Base-by-base conservation (phyloP, 176 grass and related monocot species). In the Raddia distichophylla region DNA sequence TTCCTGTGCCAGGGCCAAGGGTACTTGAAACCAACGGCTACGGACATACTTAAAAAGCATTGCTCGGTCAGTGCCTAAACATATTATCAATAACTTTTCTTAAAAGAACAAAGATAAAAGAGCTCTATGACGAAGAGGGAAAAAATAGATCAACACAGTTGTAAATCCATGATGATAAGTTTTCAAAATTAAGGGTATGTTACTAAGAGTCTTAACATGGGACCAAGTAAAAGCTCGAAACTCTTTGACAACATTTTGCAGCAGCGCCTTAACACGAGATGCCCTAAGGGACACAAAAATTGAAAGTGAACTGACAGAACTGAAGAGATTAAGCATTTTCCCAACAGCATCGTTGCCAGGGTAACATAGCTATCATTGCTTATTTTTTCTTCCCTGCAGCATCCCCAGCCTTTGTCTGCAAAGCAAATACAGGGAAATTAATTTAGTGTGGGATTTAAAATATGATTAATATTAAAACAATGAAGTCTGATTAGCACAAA, bases 341-440 rank as follows among this genome's bases (percentile, higher is more conserved):
- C 27, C 27, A 0, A 27, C 27, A 27, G 27, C 27, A 27, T 27
- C 27, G 27, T 27, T 27, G 52, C 44, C 17, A 64, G n/a, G 43
- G 43, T 15, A 54, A 54, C 33, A 52, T 0, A n/a, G 53, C 14
- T 6, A 62, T 76, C 9, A 33, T 66, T 59, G 53, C 74, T 94
- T 60, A 94, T 73, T 94, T 94, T 83, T 97, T 94, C 88, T 97
- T 97, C 3, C 83, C 89, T 48, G 72, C 95, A 35, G 72, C 95
- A 35, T 97, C 95, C 11, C 87, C 91, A 17, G 95, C 95, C 90
- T 97, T 97, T 45, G 95, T 92, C 95, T 97, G 90, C 42, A 85
- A 6, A 82, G 66, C 8, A 3, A 74, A 17, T 7, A 1, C 48
- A 70, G 5, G 2, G n/a, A 72, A 45, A 12, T 8, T 0, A n/a